Evolutionary conservation across 2,329 filamentous ascomycete genomes (phyloP), one percentile per base, ranked within the genome.

Genomic region (Phoma herbarum): DNA sequence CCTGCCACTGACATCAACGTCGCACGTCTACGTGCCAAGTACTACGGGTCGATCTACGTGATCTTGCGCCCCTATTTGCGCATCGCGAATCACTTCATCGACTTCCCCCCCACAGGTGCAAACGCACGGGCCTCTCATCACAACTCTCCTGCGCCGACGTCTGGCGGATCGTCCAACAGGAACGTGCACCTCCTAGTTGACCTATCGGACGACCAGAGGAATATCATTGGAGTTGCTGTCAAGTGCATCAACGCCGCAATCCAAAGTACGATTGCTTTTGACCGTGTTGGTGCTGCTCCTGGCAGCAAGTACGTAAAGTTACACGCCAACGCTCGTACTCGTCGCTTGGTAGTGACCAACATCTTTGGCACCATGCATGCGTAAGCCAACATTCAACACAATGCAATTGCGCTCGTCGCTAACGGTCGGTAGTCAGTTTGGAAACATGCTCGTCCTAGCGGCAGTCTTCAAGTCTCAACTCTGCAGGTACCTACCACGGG

Each of bases 341-440:
- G 85, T 61, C 86, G 92, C 28, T 86, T 91, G 9, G 89, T 97
- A 50, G 88, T 98, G 53, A 98, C 94, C n/a, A 98, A 97, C 69
- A 89, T 97, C 23, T 96, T 97, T 57, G 56, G 56, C 10, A 59
- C 56, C 42, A 59, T 59, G 56, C 56, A 59, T 59, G 63, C 60
- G 59, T 60, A 62, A 66, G 76, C 68, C 70, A 65, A 42, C 22
- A 6, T 20, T 20, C n/a, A 23, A 29, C 22, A 33, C 26, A 8
- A 29, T 31, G 25, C 58, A 51, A 55, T 11, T 26, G 4, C 4
- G 1, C 41, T 39, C 22, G 3, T 28, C 48, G 35, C 57, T 69
- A 62, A 68, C 53, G 33, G 23, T 59, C 45, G 4, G 16, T 62
- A 96, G 93, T 6, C 95, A 99, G 92, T 99, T 96, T 82, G 94